phyloP scores from a whole-genome alignment of 805 yeast genomes.

The Kodamaea leandrae region DNA sequence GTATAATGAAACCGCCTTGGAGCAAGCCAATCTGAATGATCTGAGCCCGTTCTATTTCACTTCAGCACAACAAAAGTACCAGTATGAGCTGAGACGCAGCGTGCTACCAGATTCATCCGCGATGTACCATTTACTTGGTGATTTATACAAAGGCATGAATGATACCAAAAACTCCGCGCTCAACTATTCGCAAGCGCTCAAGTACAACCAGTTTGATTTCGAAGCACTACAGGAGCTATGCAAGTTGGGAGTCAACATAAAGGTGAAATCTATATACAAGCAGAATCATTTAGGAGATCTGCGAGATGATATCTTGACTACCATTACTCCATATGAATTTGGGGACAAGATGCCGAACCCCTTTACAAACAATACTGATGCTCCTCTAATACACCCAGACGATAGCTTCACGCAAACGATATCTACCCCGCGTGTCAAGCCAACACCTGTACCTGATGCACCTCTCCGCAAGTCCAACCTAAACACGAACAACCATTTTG shows the following conservation, averaged over 20 bases:
- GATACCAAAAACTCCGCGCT: constrained; percentile 64
- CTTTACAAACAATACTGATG: constrained; percentile 30
- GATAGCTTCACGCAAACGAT: constrained; percentile 24
- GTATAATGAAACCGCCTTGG: constrained; percentile 25
- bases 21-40: background rate
- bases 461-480: constrained; percentile 33
- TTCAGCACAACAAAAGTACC: constrained; percentile 20
- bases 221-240: constrained; percentile 81
- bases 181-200: constrained; percentile 66
- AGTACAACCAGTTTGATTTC: constrained; percentile 76
- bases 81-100: constrained; percentile 40
- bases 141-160: constrained; percentile 55
- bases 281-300: constrained; percentile 10
- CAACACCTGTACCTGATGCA: constrained; percentile 33
- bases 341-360: constrained; percentile 23
- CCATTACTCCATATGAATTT: constrained; percentile 3
- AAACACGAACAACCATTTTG: constrained; percentile 20
- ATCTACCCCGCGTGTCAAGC: constrained; percentile 29
- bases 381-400: constrained; percentile 21
- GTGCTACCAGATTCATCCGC: constrained; percentile 68
- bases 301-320: constrained; percentile 7
- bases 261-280: constrained; percentile 54
- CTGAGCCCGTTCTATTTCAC: constrained; percentile 16
- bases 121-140: constrained; percentile 66
- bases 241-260: constrained; percentile 66